A percentile compares a stretch with the other conserved stretches of the same genome.
Conservation (phyloP, 2,329 filamentous ascomycete species). For the Pestalotiopsis sp. region DNA sequence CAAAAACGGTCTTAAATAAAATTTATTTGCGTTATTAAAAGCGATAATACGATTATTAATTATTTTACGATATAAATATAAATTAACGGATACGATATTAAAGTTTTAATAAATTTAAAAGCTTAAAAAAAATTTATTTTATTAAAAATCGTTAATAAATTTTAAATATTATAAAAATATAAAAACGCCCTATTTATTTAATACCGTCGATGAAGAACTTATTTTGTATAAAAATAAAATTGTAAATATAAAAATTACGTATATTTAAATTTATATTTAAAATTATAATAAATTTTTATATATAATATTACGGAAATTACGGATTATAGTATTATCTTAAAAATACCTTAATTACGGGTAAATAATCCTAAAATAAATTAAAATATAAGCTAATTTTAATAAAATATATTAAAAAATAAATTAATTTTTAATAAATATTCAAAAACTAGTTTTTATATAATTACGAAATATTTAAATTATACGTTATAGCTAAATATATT, state of each 20-base stretch:
- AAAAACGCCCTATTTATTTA: not conserved
- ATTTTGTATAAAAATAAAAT: not conserved
- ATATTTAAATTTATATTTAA: not conserved
- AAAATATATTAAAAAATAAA: not conserved
- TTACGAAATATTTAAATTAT: constrained; percentile 3
- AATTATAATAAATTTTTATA: not conserved
- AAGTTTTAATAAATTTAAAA: not conserved
- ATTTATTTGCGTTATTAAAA: not conserved
- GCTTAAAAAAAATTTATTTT: not conserved
- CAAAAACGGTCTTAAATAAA: not conserved
- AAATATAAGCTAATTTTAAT: not conserved
- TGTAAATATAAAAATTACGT: constrained; percentile 5
- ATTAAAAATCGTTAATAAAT: not conserved
- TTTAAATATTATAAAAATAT: not conserved
- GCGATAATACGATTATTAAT: not conserved
- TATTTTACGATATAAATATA: not conserved
- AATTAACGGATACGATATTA: not conserved
- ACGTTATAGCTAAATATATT: constrained; percentile 5
- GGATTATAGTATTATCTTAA: constrained; percentile 6
- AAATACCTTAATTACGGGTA: constrained; percentile 6
- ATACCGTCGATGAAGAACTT: not conserved
- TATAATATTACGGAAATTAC: constrained; percentile 8
- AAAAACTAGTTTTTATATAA: not conserved
- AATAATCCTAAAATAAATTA: constrained; percentile 6
- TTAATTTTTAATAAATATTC: not conserved